phyloP scores from a whole-genome alignment of 2,329 filamentous ascomycete genomes.

The Epichloe sibirici region DNA sequence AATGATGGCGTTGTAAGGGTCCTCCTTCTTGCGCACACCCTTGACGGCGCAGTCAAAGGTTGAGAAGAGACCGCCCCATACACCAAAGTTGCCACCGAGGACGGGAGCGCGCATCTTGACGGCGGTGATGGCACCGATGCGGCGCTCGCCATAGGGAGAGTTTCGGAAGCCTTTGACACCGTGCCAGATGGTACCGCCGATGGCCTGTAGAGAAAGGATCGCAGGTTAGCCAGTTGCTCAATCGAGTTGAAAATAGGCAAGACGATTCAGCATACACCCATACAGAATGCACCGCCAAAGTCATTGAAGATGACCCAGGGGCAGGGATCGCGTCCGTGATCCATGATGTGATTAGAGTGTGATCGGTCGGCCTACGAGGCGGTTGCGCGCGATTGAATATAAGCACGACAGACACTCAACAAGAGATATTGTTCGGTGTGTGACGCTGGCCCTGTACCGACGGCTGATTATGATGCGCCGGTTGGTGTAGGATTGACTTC shows the following conservation, averaged over 20 bases:
- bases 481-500: background rate
- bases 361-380: background rate
- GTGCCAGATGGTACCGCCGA: conserved; percentile 83
- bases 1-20: conserved; percentile 95
- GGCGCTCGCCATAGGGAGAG: conserved; percentile 77
- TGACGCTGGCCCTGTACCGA: background rate
- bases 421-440: background rate
- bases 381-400: background rate
- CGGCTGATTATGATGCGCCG: background rate
- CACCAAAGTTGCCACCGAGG: conserved; percentile 92
- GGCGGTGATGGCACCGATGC: conserved; percentile 90
- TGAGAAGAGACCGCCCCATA: conserved; percentile 93
- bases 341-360: conserved; percentile 41
- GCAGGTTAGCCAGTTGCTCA: background rate
- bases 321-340: conserved; percentile 94
- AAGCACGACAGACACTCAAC: background rate
- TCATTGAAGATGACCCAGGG: conserved; percentile 95
- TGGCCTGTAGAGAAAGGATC: conserved; percentile 35
- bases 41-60: conserved; percentile 97
- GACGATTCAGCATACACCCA: conserved; percentile 58
- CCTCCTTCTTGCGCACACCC: conserved; percentile 89
- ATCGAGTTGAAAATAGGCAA: background rate
- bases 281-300: conserved; percentile 92
- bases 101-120: conserved; percentile 96
- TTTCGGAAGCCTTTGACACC: conserved; percentile 91